These are phyloP conservation scores for Colletotrichum sp. DNA, from an alignment of 2,329 filamentous ascomycete genomes.

Conservation along the genomic window DNA sequence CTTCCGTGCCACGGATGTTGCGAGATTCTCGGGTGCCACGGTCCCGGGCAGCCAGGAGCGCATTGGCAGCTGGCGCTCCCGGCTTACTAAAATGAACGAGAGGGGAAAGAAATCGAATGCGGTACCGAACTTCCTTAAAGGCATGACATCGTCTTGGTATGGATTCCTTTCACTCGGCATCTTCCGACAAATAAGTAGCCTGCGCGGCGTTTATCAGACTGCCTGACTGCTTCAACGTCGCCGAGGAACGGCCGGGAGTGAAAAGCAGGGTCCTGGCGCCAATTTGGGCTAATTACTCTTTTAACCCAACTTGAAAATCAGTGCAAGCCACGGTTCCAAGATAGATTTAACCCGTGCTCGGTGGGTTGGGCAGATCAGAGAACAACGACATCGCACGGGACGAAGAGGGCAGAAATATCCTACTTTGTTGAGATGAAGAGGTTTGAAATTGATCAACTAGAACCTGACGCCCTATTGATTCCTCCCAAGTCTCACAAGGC, in stretches of 20 bases:
- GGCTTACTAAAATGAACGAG: not conserved
- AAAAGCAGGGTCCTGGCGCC: not conserved
- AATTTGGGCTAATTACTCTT: not conserved
- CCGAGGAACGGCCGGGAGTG: not conserved
- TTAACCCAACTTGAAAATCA: not conserved
- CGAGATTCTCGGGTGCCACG: not conserved
- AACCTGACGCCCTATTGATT: fast-evolving
- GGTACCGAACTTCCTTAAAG: not conserved
- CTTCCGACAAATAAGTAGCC: not conserved
- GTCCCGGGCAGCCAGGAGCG: not conserved
- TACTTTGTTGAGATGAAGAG: not conserved
- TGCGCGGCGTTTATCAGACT: not conserved
- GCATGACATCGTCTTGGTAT: not conserved
- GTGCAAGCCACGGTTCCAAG: not conserved
- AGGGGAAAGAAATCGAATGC: not conserved
- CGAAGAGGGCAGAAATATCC: not conserved
- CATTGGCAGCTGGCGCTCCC: not conserved
- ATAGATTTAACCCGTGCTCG: not conserved
- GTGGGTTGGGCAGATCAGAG: not conserved
- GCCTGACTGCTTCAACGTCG: not conserved
- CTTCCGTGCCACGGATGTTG: not conserved
- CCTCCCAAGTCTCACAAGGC: fast-evolving
- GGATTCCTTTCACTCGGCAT: not conserved
- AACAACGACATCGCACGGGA: not conserved
- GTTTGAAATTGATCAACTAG: not conserved